Percentiles rank a stretch among this genome's conserved stretches.
Conservation (phyloP, 2,329 filamentous ascomycete species). For the Beauveria pseudobassiana region DNA sequence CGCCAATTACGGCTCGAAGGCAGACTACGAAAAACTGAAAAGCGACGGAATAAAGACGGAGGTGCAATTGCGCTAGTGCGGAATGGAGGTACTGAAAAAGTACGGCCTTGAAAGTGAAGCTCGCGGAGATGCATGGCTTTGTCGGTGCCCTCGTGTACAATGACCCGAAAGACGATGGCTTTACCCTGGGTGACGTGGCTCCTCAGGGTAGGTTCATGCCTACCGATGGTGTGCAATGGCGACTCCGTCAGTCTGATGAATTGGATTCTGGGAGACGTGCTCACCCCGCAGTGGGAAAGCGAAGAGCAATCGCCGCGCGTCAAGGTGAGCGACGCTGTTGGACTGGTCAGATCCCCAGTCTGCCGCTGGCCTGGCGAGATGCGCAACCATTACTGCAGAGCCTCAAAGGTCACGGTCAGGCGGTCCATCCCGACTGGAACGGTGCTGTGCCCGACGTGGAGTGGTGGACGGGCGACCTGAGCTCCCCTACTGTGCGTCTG, state of each 20-base stretch:
- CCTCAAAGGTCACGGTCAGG: constrained; percentile 66
- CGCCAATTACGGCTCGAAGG: constrained; percentile 80
- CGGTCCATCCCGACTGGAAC: constrained; percentile 62
- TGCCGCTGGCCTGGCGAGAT: constrained; percentile 85
- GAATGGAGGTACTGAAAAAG: constrained; percentile 69
- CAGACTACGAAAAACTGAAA: constrained; percentile 69
- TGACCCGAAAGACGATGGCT: constrained; percentile 80
- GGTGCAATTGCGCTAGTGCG: constrained; percentile 80
- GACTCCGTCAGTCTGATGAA: constrained; percentile 74
- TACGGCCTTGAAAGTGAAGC: constrained; percentile 76
- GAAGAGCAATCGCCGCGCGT: constrained; percentile 58
- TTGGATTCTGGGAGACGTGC: constrained; percentile 82
- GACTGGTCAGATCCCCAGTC: constrained; percentile 78
- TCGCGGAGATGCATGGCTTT: constrained; percentile 79
- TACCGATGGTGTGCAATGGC: constrained; percentile 73
- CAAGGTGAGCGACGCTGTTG: constrained; percentile 60
- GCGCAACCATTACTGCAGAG: constrained; percentile 71
- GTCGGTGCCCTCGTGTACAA: constrained; percentile 87
- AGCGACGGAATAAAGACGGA: constrained; percentile 66
- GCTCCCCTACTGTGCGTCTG: constrained; percentile 70
- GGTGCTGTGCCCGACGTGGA: constrained; percentile 70
- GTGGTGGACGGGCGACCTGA: constrained; percentile 77
- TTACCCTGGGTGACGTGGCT: constrained; percentile 61
- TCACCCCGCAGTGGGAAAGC: constrained; percentile 82
- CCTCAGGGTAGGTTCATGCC: constrained; percentile 77